Percentiles rank a stretch among this genome's conserved stretches.
These are phyloP conservation scores for Alternaria angustiovoidea DNA, from an alignment of 2,329 filamentous ascomycete genomes.

Conservation along the genomic window DNA sequence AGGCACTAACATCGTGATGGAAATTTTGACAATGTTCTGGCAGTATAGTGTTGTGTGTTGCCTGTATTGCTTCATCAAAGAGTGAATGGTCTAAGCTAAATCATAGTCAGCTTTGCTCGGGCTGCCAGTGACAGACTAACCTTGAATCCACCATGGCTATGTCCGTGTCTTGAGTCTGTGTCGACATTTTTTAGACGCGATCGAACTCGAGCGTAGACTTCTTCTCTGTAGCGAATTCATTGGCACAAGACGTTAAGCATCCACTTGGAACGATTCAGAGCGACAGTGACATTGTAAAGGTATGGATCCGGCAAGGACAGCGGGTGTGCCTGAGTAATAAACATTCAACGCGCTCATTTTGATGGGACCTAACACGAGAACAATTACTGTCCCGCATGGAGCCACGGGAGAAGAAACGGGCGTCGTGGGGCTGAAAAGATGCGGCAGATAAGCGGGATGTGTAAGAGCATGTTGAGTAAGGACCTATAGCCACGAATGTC, in stretches of 20 bases:
- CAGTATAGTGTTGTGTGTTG: constrained; percentile 30
- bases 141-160: constrained; percentile 33
- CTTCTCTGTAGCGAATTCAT: constrained; percentile 34
- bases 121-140: constrained; percentile 24
- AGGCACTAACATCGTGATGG: constrained; percentile 19
- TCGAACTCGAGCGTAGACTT: constrained; percentile 21
- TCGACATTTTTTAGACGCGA: constrained; percentile 28
- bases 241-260: constrained; percentile 24
- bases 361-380: constrained; percentile 17
- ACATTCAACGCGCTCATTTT: constrained; percentile 11
- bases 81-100: constrained; percentile 24
- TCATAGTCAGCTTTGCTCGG: constrained; percentile 18
- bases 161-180: constrained; percentile 28
- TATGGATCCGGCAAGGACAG: constrained; percentile 22
- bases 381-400: constrained; percentile 24
- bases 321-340: constrained; percentile 25
- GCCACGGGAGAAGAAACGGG: constrained; percentile 27
- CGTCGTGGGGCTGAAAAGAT: constrained; percentile 39
- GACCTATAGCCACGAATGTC: constrained; percentile 21
- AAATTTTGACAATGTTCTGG: constrained; percentile 27
- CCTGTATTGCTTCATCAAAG: constrained; percentile 32
- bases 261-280: constrained; percentile 11
- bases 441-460: constrained; percentile 33
- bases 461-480: constrained; percentile 18
- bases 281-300: constrained; percentile 21